A percentile compares a stretch with the other conserved stretches of the same genome.
These are phyloP conservation scores for Aspergillus biplanus DNA, from an alignment of 495 filamentous ascomycete genomes.

Conservation along the genomic window DNA sequence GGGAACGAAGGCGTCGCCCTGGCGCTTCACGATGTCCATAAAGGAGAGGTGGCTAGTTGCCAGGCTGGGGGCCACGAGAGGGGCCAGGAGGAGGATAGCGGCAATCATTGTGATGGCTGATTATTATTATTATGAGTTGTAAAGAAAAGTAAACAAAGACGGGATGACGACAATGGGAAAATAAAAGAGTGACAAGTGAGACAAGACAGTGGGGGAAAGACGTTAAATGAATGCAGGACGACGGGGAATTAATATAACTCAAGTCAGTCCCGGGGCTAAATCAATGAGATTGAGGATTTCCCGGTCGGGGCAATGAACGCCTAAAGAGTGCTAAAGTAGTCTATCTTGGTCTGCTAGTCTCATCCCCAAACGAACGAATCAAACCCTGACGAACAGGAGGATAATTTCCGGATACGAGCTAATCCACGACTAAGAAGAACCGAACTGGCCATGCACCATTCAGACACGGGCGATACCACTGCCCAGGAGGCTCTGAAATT, in stretches of 20 bases:
- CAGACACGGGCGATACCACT: background rate
- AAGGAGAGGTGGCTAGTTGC: slow-evolving; percentile 3
- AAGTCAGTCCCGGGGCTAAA: too few species aligned
- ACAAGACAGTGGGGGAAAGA: too few species aligned
- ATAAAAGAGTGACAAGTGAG: too few species aligned
- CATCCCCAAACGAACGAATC: background rate
- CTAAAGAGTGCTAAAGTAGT: too few species aligned
- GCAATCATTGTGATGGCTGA: slow-evolving; percentile 9
- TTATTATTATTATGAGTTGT: background rate
- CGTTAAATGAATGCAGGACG: too few species aligned
- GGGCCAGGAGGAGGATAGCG: slow-evolving; percentile 11
- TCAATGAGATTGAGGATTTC: too few species aligned
- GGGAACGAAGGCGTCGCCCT: slow-evolving; percentile 21
- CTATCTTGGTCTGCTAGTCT: too few species aligned
- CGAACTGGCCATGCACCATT: background rate
- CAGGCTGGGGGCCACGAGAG: slow-evolving; percentile 20
- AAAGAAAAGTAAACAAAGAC: too few species aligned
- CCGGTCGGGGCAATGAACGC: too few species aligned
- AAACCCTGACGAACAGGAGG: background rate
- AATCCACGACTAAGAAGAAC: background rate
- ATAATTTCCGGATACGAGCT: slow-evolving; percentile 1
- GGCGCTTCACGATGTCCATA: slow-evolving; percentile 16
- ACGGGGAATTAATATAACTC: too few species aligned
- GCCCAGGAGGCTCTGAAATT: background rate
- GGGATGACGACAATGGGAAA: too few species aligned